phyloP scores from a whole-genome alignment of 139 green algal species.

The Spirogloea muscicola region DNA sequence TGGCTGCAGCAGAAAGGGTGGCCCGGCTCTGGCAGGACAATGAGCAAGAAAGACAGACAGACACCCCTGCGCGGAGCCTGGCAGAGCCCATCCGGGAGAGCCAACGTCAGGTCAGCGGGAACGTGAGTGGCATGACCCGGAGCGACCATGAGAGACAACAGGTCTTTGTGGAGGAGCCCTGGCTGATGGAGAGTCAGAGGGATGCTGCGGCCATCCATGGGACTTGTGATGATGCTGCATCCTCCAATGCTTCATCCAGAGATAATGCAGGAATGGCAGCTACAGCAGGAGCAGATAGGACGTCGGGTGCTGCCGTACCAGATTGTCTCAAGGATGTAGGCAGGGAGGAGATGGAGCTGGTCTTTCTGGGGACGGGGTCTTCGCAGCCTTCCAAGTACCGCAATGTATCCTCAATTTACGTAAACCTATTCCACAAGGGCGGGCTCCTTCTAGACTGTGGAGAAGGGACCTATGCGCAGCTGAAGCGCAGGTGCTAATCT shows the following conservation, averaged over 20 bases:
- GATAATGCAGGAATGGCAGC: not conserved
- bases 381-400: slow-evolving; percentile 89
- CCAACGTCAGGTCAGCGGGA: too few species aligned
- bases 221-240: not conserved
- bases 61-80: too few species aligned
- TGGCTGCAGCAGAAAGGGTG: too few species aligned
- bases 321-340: not conserved
- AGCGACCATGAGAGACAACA: too few species aligned
- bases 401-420: slow-evolving; percentile 84
- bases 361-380: slow-evolving; percentile 57
- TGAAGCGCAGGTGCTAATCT: slow-evolving; percentile 59
- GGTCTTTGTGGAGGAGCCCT: too few species aligned
- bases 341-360: slow-evolving; percentile 42
- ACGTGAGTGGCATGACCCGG: too few species aligned
- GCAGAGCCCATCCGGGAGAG: too few species aligned
- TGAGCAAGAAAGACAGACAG: too few species aligned
- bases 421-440: slow-evolving; percentile 65
- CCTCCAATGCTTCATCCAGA: not conserved
- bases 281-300: not conserved
- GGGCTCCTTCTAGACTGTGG: slow-evolving; percentile 88
- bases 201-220: not conserved
- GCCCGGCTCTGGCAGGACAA: too few species aligned
- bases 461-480: slow-evolving; percentile 83
- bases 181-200: not conserved
- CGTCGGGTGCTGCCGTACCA: not conserved